Base-by-base conservation (phyloP, 208 protist species). In the Trypanosoma avium region DNA sequence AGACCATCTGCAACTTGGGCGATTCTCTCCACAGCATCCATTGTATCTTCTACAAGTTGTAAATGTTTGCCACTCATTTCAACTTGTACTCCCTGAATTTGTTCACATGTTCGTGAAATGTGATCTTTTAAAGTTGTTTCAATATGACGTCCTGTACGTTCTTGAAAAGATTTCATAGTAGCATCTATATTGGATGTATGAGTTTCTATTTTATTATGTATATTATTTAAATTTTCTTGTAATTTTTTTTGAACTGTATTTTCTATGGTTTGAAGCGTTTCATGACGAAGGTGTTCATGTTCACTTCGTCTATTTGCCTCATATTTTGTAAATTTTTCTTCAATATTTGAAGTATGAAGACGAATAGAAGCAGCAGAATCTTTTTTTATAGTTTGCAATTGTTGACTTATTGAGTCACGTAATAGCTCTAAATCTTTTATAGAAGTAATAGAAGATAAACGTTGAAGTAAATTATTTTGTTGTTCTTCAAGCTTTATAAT, bases 401-500 rank as follows among this genome's bases (percentile, higher is more conserved):
- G 24, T 21, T 58, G 32, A 2, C 12, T 38, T 5, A 67, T 4
- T 4, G 32, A 38, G 17, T 13, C 22, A 15, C 36, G 46, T 5
- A 67, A 49, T 17, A 13, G 13, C 7, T 57, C 35, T 21, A 58
- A 4, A 38, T 67, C 61, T 1, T 49, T n/a, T 27, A 19, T 8
- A 4, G 35, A 38, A 40, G 49, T 4, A 9, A 22, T 21, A 19
- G n/a, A 42, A 19, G 38, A 50, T 21, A 68, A 3, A 4, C 36
- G 47, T 36, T 57, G 46, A 15, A 49, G 24, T n/a, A 70, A 19
- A 17, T 70, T 10, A 21, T 40, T 40, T 4, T 79, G 27, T 21
- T 78, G 73, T 21, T 67, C 46, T 19, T 81, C 73, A 2, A 71
- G 42, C 17, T 29, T 45, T 4, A 12, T 35, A n/a, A 71, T 19